Evolutionary conservation across 2,329 filamentous ascomycete species (phyloP), one percentile per base, ranked within the genome.

Genomic region (Botryotinia narcissicola): DNA sequence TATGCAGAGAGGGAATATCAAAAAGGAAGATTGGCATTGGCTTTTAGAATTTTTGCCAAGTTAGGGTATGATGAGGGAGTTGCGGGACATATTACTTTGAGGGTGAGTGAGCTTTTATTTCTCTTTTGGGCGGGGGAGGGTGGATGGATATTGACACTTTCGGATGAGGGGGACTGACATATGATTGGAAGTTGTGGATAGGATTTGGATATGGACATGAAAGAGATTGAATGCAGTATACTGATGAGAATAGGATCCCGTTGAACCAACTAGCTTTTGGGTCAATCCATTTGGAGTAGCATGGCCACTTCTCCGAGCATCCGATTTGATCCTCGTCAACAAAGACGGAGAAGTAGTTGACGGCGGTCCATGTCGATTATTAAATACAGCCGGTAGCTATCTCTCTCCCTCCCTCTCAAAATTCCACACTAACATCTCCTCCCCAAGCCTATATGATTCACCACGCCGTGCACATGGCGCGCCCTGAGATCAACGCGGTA

Each of bases 301-400:
- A 3, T 81, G 80, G 80, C 80, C 79, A 14, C 73, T 80, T 2
- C 87, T 92, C 61, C 90, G 88, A 73, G 85, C 86, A 0, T 90
- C 88, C 0, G 90, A 93, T 76, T 84, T 93, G n/a, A 91, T 93
- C 71, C 87, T 87, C 25, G 90, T 93, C 1, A 85, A 91, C 77
- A 84, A 88, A 69, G 80, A 86, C 0, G 91, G 91, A 2, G 82
- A 88, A 37, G 86, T 92, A 37, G 86, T 93, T 46, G 90, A 88
- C 18, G 90, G 90, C 5, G 90, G 90, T 0, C 79, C 81, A 18
- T 74, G 75, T 44, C 76, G 80, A 32, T 73, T 80, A 6, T 69
- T 81, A 2, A 81, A 81, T 44, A 77, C 76, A 66, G 80, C 80
- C n/a, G 79, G 78, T 80, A 78, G 12, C 44, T 69, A 29, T 10